Evolutionary conservation across 73 alveolate species (phyloP), one percentile per base, ranked within the genome.

Genomic region (Urostyla sp.): DNA sequence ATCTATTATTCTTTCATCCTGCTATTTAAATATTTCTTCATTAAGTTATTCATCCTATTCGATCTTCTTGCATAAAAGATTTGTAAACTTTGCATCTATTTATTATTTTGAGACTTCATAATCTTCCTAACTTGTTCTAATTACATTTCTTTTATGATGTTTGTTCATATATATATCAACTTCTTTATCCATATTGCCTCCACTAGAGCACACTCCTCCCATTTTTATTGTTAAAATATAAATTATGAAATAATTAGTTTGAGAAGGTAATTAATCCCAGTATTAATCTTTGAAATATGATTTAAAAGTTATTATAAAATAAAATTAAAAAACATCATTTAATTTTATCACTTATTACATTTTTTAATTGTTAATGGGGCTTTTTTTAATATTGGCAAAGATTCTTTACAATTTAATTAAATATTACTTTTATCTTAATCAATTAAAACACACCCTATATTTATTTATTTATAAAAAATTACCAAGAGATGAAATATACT

Each of bases 311-410:
- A n/a, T n/a, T n/a, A n/a, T n/a, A n/a, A n/a, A n/a, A n/a, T n/a
- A n/a, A n/a, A n/a, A n/a, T n/a, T n/a, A n/a, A n/a, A n/a, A n/a
- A n/a, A n/a, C n/a, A 40, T 10, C 20, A 20, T 8, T 48, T 56
- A 4, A 8, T 48, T 24, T 18, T 16, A 46, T 69, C 83, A 69
- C 69, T 69, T 69, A 20, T n/a, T 36, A 24, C 69, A 48, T 20
- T 13, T 26, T 34, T 69, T 69, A 52, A 69, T 57, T 48, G 44
- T 69, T 21, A 75, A 40, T 21, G 87, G 78, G 8, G 87, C 87
- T 44, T 57, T 58, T 60, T 35, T 60, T 18, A 77, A 23, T 21
- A 61, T 61, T 36, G 72, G 60, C n/a, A 60, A 13, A 35, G 74
- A 38, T 2, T 61, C 81, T 37, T 46, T 60, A 36, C 89, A 77